Evolutionary conservation across 2,329 filamentous ascomycete genomes (phyloP), one percentile per base, ranked within the genome.

Genomic region (Fusarium vanettenii): DNA sequence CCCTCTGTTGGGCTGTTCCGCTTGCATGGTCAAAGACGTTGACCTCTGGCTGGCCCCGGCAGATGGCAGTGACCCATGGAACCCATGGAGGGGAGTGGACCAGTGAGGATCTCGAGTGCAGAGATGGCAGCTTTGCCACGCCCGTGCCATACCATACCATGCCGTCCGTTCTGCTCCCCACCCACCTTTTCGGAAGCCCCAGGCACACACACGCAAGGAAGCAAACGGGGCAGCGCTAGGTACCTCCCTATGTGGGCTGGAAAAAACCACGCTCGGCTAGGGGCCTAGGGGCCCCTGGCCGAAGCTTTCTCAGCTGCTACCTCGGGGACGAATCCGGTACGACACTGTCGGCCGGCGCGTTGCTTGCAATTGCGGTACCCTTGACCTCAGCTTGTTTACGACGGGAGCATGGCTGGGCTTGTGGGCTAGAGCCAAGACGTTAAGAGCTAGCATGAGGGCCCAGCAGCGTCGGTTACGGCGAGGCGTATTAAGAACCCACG

Each of bases 401-500:
- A 68, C 48, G 48, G 52, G 70, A 73, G 59, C 66, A 71, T 74
- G 72, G 57, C 71, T 75, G 70, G 60, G 61, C 63, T 67, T 7
- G 27, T 18, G 64, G 68, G 70, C 71, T 76, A 74, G 72, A 77
- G 71, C 71, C 59, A 74, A 71, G 67, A 70, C 72, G 71, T 71
- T 60, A 69, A 75, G 66, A 71, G 66, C 74, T 78, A 78, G 72
- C 69, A 72, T 74, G 57, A 56, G 37, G 69, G 72, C 48, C 67
- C 70, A 66, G 63, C 66, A 61, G 61, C 63, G 70, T 70, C 68
- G 63, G 70, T 64, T 70, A 66, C 76, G 76, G 76, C 74, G 76
- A 78, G 76, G 72, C 74, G 66, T 74, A 71, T 66, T 70, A 74
- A 75, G 74, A 78, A 77, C 69, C 67, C 66, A 72, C 65, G 67